Base-by-base conservation (phyloP, 2,329 filamentous ascomycete species). In the Trichoderma aggressivum region DNA sequence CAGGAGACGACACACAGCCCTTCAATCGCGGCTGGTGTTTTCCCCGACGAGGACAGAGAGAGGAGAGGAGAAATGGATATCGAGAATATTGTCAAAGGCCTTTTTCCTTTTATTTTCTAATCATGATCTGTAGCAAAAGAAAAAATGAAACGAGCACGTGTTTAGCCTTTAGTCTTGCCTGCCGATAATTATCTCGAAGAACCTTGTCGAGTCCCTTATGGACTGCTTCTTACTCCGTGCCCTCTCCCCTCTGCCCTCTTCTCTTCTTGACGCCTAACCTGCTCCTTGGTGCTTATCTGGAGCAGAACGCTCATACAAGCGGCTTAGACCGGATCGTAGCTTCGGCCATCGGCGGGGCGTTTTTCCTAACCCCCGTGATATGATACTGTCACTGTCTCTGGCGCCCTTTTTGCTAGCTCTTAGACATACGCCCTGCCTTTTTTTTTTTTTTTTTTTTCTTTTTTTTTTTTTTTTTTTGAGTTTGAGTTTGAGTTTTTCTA, bases 121-220 rank as follows among this genome's bases (percentile, higher is more conserved):
- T 61, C 34, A 67, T 47, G 56, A 70, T 72, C 53, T 72, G 70
- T 72, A 65, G 71, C 61, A 74, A 73, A 47, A 30, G 32, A 43
- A 59, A 69, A 60, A 69, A 36, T 50, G 39, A 61, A 50, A 61
- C 30, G 65, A 69, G 56, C 65, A 63, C 36, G 39, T 43, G 34
- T 21, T 50, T 68, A 58, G 69, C 56, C 39, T 61, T 59, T 67
- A 60, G 69, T 71, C 58, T 47, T 53, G 36, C 71, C 56, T 61
- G 26, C 64, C 69, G 47, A 68, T 68, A 71, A 69, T 67, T 62
- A 68, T 12, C 63, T 30, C 55, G 11, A 59, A 43, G 18, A 14
- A 24, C 43, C 67, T 56, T 21, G 21, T 30, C 67, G n/a, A 32
- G 32, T 39, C 55, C 47, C 32, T 55, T 32, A 16, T 26, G 11